Evolutionary conservation across 2,329 filamentous ascomycete genomes (phyloP).

Genomic region (Fusarium sp.): DNA sequence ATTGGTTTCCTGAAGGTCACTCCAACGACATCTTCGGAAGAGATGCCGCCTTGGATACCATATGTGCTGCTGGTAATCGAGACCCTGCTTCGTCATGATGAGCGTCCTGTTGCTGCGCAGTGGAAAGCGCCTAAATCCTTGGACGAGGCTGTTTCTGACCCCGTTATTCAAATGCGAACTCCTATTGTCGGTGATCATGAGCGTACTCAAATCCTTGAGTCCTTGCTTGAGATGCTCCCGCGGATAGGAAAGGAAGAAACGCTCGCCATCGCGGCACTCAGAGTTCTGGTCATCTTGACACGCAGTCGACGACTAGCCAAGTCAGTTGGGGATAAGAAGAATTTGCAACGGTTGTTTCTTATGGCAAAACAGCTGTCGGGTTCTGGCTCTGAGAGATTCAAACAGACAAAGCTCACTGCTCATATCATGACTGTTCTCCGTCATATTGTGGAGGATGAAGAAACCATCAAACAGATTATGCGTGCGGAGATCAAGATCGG

Average conservation of each 20-base stretch:
- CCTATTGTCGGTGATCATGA: slow-evolving; percentile 69
- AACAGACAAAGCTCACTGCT: slow-evolving; percentile 63
- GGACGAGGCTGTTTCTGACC: slow-evolving; percentile 61
- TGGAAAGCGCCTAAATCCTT: slow-evolving; percentile 73
- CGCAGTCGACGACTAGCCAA: slow-evolving; percentile 80
- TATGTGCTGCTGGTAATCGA: slow-evolving; percentile 92
- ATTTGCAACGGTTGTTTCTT: slow-evolving; percentile 89
- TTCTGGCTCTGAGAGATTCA: slow-evolving; percentile 79
- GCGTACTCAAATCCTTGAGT: slow-evolving; percentile 78
- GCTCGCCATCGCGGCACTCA: slow-evolving; percentile 83
- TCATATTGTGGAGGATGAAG: slow-evolving; percentile 94
- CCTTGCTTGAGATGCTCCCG: slow-evolving; percentile 85
- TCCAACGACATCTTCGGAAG: slow-evolving; percentile 75
- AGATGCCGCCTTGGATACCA: slow-evolving; percentile 91
- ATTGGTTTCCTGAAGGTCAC: slow-evolving; percentile 82
- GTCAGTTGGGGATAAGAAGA: slow-evolving; percentile 85
- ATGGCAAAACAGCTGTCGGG: slow-evolving; percentile 95
- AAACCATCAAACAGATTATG: slow-evolving; percentile 92
- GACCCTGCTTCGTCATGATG: slow-evolving; percentile 88
- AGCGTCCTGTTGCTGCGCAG: slow-evolving; percentile 78
- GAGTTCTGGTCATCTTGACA: slow-evolving; percentile 89
- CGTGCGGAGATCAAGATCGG: slow-evolving; percentile 85
- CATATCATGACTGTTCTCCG: slow-evolving; percentile 88
- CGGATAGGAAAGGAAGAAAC: slow-evolving; percentile 88
- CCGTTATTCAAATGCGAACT: slow-evolving; percentile 71